These are phyloP conservation scores for Rhizopogon vinicolor DNA, from an alignment of 768 basidiomycete species.

Conservation along the genomic window DNA sequence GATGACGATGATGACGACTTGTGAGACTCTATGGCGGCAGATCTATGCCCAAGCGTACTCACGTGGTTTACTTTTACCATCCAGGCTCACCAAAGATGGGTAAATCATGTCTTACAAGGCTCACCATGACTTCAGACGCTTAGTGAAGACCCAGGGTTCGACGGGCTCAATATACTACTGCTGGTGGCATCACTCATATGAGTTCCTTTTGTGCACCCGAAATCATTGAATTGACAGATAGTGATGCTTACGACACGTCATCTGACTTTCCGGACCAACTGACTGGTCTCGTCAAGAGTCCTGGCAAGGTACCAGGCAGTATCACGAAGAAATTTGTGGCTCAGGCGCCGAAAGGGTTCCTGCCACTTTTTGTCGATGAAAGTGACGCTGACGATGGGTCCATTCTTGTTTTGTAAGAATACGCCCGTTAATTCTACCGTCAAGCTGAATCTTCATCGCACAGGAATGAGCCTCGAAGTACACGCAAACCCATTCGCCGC, in stretches of 20 bases:
- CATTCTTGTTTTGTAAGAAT: constrained; percentile 35
- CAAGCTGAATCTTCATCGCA: constrained; percentile 2
- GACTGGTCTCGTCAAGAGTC: constrained; percentile 17
- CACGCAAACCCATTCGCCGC: constrained; percentile 39
- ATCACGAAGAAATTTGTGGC: constrained; percentile 6
- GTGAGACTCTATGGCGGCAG: constrained; percentile 19
- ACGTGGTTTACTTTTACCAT: neutral
- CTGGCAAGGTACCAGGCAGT: constrained; percentile 1
- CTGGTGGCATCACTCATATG: neutral
- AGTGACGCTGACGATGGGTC: constrained; percentile 34
- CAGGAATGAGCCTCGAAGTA: constrained; percentile 45
- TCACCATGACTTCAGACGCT: neutral
- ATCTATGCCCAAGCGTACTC: constrained; percentile 7
- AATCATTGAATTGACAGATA: constrained; percentile 28
- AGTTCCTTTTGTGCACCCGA: constrained; percentile 5
- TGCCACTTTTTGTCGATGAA: constrained; percentile 22
- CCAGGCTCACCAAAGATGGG: neutral
- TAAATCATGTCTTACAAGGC: neutral
- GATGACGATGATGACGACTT: constrained; percentile 33
- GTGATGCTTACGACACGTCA: constrained; percentile 14
- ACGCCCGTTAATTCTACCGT: neutral
- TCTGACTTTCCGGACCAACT: constrained; percentile 18
- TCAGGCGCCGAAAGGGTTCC: neutral
- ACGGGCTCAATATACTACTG: neutral
- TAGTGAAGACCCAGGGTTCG: neutral